Conservation (phyloP, 331 rosid genomes). For the Quercus lobata region DNA sequence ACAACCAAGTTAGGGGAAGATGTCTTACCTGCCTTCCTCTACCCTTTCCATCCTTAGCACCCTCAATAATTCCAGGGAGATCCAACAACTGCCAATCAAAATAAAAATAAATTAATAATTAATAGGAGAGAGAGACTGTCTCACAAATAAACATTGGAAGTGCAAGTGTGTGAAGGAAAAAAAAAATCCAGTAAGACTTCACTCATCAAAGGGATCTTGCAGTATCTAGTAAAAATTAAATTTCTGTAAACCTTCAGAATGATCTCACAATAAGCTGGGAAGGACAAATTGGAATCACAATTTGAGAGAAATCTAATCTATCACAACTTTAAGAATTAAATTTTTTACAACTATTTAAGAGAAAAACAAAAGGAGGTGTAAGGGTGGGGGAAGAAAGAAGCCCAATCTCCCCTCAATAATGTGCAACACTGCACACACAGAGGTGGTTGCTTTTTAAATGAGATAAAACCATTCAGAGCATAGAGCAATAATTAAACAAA, state of each 20-base stretch:
- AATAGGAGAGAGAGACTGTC: background rate
- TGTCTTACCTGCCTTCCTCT: slow-evolving; percentile 96
- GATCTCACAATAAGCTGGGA: background rate
- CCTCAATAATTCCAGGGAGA: slow-evolving; percentile 98
- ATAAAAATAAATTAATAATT: background rate
- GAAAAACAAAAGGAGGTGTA: background rate
- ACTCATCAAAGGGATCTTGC: background rate
- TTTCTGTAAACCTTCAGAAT: background rate
- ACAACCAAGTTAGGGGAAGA: background rate
- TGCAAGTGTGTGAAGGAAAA: background rate
- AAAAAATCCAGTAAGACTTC: background rate
- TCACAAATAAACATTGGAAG: background rate
- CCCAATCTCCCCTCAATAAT: background rate
- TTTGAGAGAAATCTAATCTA: background rate
- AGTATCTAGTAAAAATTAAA: background rate
- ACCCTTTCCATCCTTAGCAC: slow-evolving; percentile 98
- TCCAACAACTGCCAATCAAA: slow-evolving; percentile 79
- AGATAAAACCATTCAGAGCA: background rate
- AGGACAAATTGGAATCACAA: background rate
- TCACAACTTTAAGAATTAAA: background rate
- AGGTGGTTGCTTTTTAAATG: background rate
- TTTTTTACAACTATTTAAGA: background rate
- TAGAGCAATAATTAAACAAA: background rate
- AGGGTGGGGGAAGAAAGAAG: background rate
- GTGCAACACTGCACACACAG: background rate